A percentile compares a stretch with the other conserved stretches of the same genome.
Conservation (phyloP, 2,329 filamentous ascomycete genomes). For the Hymenoscyphus fructigenus region DNA sequence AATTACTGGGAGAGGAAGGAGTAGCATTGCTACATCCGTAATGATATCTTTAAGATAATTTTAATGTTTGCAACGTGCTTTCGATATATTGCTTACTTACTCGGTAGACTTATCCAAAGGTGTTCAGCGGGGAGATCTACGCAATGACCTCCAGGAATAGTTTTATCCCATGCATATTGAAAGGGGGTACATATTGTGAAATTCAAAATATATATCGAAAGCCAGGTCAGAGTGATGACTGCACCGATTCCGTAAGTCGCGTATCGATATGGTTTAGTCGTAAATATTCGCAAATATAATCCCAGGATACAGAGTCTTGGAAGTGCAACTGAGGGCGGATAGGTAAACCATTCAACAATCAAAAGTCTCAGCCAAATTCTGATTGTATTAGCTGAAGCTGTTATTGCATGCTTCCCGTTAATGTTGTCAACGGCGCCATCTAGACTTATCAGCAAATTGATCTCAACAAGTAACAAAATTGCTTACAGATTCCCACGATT, state of each 20-base stretch:
- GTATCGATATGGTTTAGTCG: slow-evolving; percentile 15
- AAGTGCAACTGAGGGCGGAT: slow-evolving; percentile 15
- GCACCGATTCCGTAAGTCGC: slow-evolving; percentile 14
- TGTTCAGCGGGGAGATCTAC: neutral
- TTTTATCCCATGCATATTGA: slow-evolving; percentile 22
- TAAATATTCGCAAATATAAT: slow-evolving; percentile 22
- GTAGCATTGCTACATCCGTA: slow-evolving; percentile 47
- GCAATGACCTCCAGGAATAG: slow-evolving; percentile 16
- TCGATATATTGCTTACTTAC: neutral
- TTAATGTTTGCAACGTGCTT: neutral
- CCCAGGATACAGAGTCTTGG: slow-evolving; percentile 21
- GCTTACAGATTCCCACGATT: neutral
- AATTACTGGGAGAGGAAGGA: slow-evolving; percentile 45
- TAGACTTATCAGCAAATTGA: neutral
- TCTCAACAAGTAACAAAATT: neutral
- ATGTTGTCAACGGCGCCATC: neutral
- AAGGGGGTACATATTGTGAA: slow-evolving; percentile 22
- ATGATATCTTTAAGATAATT: slow-evolving; percentile 42
- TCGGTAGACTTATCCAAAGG: slow-evolving; percentile 1
- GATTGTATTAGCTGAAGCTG: neutral
- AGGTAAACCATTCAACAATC: neutral
- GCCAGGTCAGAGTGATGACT: slow-evolving; percentile 8
- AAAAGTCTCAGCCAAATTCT: neutral
- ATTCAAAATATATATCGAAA: slow-evolving; percentile 15
- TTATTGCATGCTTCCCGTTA: neutral